Conservation (phyloP, 1,139 yeast genomes). For the Hanseniaspora sp. region DNA sequence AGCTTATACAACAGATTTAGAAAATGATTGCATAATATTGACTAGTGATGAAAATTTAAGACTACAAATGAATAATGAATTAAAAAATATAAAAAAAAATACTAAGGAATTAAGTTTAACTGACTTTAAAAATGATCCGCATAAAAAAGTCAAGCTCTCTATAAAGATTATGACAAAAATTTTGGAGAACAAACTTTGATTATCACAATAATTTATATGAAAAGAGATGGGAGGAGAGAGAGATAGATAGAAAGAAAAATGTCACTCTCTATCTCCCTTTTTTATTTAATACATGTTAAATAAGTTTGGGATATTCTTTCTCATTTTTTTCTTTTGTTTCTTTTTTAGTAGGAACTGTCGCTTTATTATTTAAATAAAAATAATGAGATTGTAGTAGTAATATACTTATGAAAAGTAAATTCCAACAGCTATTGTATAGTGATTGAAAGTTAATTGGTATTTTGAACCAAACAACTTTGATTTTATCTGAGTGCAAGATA, state of each 20-base stretch:
- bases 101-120: constrained; percentile 42
- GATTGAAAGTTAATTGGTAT: constrained; percentile 24
- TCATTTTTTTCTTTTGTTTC: not conserved
- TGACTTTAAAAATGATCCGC: constrained; percentile 52
- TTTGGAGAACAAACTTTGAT: constrained; percentile 52
- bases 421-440: constrained; percentile 18
- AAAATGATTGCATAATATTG: constrained; percentile 68
- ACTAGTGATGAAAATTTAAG: constrained; percentile 59
- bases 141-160: constrained; percentile 47
- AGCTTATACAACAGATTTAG: constrained; percentile 79
- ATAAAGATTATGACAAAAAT: constrained; percentile 56
- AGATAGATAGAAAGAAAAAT: too few relatives aligned
- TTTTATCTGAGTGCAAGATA: not conserved
- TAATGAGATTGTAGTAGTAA: constrained; percentile 24
- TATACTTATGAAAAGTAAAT: constrained; percentile 19
- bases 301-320: not conserved
- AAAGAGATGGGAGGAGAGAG: too few relatives aligned
- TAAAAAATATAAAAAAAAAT: constrained; percentile 47
- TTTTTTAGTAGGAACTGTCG: constrained; percentile 19
- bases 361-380: constrained; percentile 21
- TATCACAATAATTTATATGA: too few relatives aligned
- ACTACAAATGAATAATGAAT: constrained; percentile 47
- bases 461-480: constrained; percentile 17
- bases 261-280: not conserved
- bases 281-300: not conserved